Evolutionary conservation across 345 rosid genomes (phyloP).

Genomic region (Brassica carinata): DNA sequence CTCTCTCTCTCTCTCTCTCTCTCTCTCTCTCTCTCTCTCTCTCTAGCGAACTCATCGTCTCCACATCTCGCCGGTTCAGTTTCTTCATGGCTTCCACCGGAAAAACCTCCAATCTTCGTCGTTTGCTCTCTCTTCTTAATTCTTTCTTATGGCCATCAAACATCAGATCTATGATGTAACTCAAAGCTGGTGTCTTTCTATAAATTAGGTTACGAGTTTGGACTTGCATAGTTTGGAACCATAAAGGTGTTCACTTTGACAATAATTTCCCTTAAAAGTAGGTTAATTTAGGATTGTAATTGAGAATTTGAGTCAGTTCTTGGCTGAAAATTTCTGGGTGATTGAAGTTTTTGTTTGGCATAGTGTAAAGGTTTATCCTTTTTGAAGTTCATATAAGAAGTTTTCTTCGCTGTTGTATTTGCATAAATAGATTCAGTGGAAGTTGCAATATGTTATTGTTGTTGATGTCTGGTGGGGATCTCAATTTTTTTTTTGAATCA

Average conservation of each 20-base stretch:
- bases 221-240: neutral
- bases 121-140: no score
- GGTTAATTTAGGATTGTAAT: neutral
- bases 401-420: no score
- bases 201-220: neutral
- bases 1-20: no score
- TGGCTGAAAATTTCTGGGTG: neutral
- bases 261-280: neutral
- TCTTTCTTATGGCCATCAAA: conserved; percentile 91
- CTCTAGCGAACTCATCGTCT: no score
- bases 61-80: no score
- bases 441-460: no score
- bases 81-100: no score
- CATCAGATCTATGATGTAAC: conserved; percentile 99
- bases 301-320: neutral
- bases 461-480: neutral
- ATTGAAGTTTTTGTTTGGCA: neutral
- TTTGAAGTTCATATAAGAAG: no score
- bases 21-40: no score
- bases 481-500: neutral
- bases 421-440: no score
- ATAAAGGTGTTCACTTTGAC: conserved; percentile 12
- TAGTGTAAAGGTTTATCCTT: neutral
- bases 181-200: conserved; percentile 69
- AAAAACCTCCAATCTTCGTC: no score